Evolutionary conservation across 768 basidiomycete species (phyloP).

Genomic region (Ramaria sp.): DNA sequence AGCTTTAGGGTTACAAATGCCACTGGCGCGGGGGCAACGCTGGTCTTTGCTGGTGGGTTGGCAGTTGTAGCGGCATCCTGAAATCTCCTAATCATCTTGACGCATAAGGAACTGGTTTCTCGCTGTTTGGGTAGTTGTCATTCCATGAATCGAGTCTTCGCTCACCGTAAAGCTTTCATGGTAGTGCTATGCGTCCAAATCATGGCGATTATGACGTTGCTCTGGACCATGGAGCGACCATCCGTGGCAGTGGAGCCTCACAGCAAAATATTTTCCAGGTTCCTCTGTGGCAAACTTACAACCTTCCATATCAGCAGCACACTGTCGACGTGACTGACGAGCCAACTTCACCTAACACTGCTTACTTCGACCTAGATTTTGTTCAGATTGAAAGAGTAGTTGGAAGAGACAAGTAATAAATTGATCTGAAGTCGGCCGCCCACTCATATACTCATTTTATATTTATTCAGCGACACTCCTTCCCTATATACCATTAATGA

Average conservation of each 20-base stretch:
- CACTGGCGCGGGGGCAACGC: background rate
- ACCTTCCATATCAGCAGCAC: conserved; percentile 27
- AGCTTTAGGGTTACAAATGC: background rate
- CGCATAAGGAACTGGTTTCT: background rate
- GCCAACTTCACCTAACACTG: conserved; percentile 10
- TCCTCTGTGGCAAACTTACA: conserved; percentile 26
- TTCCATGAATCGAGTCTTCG: background rate
- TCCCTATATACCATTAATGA: background rate
- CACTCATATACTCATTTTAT: conserved; percentile 2
- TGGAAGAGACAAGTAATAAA: background rate
- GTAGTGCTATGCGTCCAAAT: conserved; percentile 37
- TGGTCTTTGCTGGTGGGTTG: background rate
- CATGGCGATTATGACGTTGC: conserved; percentile 35
- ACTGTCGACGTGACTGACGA: conserved; percentile 26
- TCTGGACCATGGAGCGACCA: conserved; percentile 22
- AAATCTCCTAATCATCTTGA: background rate
- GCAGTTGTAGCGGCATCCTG: background rate
- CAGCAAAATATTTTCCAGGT: conserved; percentile 28
- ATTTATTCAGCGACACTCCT: background rate
- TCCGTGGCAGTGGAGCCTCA: conserved; percentile 14
- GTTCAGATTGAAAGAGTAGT: conserved; percentile 18
- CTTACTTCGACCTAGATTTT: conserved; percentile 37
- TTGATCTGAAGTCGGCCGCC: conserved; percentile 2
- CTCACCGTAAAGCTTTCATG: background rate
- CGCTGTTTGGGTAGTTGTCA: conserved; percentile 1